Evolutionary conservation across 768 basidiomycete genomes (phyloP).

Genomic region (Lactarius pseudohatsudake): DNA sequence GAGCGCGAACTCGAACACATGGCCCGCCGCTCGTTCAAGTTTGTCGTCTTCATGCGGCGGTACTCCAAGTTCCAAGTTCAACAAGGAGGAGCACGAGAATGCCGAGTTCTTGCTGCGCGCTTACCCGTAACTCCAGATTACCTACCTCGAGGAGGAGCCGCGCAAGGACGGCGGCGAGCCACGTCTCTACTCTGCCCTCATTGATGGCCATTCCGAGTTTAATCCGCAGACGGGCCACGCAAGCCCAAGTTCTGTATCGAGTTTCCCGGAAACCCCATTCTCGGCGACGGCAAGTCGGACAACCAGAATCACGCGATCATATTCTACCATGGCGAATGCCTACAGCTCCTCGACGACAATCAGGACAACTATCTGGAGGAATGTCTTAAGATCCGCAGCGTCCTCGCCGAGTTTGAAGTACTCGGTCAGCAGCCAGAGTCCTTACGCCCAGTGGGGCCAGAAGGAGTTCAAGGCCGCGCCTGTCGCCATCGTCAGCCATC

Average conservation of each 20-base stretch:
- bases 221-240: constrained; percentile 80
- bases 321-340: constrained; percentile 98
- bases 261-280: constrained; percentile 97
- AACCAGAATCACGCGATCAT: constrained; percentile 99
- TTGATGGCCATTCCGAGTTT: constrained; percentile 98
- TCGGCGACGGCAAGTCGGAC: constrained; percentile 98
- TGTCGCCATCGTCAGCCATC: constrained; percentile 94
- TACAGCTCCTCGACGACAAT: constrained; percentile 99
- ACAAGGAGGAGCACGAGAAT: constrained; percentile 99
- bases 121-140: constrained; percentile 98
- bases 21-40: constrained; percentile 98
- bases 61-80: constrained; percentile 99
- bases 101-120: constrained; percentile 96
- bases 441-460: constrained; percentile 87
- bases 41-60: constrained; percentile 98
- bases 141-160: constrained; percentile 96
- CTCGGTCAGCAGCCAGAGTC: constrained; percentile 77
- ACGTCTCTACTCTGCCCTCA: constrained; percentile 91
- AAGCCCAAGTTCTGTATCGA: constrained; percentile 98
- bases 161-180: constrained; percentile 95
- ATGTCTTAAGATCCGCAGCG: constrained; percentile 97
- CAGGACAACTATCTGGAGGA: constrained; percentile 99
- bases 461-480: constrained; percentile 87
- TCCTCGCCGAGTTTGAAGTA: constrained; percentile 99
- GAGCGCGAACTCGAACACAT: constrained; percentile 97